phyloP scores from a whole-genome alignment of 2,329 filamentous ascomycete species.

The Alternaria brassicae region DNA sequence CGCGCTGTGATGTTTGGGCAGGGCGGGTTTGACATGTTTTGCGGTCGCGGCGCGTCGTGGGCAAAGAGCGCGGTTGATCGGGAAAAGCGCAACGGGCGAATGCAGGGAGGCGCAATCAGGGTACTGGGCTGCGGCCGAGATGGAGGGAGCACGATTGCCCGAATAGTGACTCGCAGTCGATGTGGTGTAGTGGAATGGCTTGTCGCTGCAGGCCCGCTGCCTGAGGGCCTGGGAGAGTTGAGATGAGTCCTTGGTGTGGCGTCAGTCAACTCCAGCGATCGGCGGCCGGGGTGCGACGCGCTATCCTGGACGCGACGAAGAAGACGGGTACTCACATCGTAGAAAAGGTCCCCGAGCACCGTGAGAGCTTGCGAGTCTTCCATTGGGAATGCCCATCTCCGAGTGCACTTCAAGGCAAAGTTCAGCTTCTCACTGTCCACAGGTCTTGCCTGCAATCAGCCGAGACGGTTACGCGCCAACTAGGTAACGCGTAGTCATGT shows the following conservation, averaged over 20 bases:
- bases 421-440: slow-evolving; percentile 25
- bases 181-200: slow-evolving; percentile 32
- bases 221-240: slow-evolving; percentile 47
- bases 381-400: slow-evolving; percentile 32
- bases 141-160: slow-evolving; percentile 15
- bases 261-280: slow-evolving; percentile 32
- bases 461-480: slow-evolving; percentile 23
- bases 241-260: slow-evolving; percentile 43
- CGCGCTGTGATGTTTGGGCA: slow-evolving; percentile 41
- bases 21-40: slow-evolving; percentile 41
- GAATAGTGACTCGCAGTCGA: slow-evolving; percentile 30
- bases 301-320: slow-evolving; percentile 17
- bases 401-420: slow-evolving; percentile 12
- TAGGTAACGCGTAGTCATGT: slow-evolving; percentile 31
- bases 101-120: slow-evolving; percentile 18
- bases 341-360: slow-evolving; percentile 38
- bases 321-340: slow-evolving; percentile 44
- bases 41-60: slow-evolving; percentile 40
- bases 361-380: slow-evolving; percentile 40
- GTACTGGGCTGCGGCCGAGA: slow-evolving; percentile 14
- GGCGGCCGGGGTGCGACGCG: slow-evolving; percentile 37
- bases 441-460: slow-evolving; percentile 11
- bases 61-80: slow-evolving; percentile 22
- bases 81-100: slow-evolving; percentile 19
- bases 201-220: slow-evolving; percentile 42